Conservation (phyloP, 169 alveolate genomes). For the Cryptosporidium tyzzeri region DNA sequence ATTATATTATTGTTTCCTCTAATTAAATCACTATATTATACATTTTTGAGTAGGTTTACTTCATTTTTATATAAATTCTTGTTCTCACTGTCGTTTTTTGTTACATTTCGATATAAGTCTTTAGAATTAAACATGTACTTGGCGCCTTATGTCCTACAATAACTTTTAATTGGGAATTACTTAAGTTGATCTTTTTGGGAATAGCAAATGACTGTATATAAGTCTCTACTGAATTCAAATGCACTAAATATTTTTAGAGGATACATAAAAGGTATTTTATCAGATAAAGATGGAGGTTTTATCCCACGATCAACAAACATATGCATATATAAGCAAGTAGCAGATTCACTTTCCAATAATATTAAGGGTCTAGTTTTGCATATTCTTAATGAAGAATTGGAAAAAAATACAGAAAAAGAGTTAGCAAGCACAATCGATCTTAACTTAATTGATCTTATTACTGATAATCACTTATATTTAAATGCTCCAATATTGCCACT, state of each 20-base stretch:
- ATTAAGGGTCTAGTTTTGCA: conserved; percentile 32
- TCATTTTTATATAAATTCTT: neutral
- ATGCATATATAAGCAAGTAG: conserved; percentile 31
- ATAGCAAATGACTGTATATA: neutral
- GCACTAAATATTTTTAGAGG: conserved; percentile 43
- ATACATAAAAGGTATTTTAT: conserved; percentile 27
- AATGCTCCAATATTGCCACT: conserved; percentile 23
- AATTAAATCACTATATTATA: neutral
- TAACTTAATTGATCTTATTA: neutral
- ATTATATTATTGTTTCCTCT: conserved; percentile 40
- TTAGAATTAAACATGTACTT: neutral
- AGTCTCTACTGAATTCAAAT: conserved; percentile 16
- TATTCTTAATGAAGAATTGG: conserved; percentile 32
- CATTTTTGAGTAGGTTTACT: neutral
- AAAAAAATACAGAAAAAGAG: neutral
- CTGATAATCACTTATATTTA: neutral
- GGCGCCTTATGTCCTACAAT: neutral
- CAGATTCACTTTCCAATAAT: conserved; percentile 12
- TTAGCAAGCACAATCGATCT: neutral
- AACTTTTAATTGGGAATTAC: neutral
- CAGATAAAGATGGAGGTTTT: neutral
- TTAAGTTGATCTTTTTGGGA: neutral
- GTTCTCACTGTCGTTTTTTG: neutral
- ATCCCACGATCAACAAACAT: conserved; percentile 2
- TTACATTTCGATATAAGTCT: neutral